These are phyloP conservation scores for Begonia fuchsioides DNA, from an alignment of 306 rosid genomes.

Conservation along the genomic window DNA sequence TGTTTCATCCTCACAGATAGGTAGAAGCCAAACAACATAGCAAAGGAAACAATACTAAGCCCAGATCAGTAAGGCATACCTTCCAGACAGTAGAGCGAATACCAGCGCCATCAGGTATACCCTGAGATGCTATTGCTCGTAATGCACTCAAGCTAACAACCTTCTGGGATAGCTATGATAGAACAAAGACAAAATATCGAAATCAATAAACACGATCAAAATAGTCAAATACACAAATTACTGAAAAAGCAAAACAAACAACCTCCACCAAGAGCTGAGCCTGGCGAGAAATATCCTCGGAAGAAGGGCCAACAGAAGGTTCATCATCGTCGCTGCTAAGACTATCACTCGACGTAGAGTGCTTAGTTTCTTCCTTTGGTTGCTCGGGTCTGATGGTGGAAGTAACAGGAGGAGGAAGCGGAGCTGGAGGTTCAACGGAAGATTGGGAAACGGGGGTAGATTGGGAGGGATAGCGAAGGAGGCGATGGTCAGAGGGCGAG, in stretches of 20 bases:
- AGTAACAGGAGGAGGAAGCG: conserved; percentile 27
- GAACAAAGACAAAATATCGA: neutral
- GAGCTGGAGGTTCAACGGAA: conserved; percentile 30
- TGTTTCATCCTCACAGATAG: no score
- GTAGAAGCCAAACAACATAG: neutral
- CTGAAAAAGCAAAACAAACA: neutral
- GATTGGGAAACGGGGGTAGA: conserved; percentile 10
- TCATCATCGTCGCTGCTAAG: conserved; percentile 12
- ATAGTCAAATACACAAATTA: conserved; percentile 2
- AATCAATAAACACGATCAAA: neutral
- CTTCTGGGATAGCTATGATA: conserved; percentile 59
- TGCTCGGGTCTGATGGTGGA: conserved; percentile 17
- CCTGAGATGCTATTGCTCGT: conserved; percentile 68
- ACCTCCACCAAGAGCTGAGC: conserved; percentile 77
- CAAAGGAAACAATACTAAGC: neutral
- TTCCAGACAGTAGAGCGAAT: conserved; percentile 93
- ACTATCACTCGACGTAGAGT: conserved; percentile 14
- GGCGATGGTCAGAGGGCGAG: conserved; percentile 28
- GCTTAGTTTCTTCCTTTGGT: conserved; percentile 23
- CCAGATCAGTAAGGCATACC: conserved; percentile 17
- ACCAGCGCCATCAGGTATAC: conserved; percentile 82
- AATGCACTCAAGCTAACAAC: conserved; percentile 49
- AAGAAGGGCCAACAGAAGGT: conserved; percentile 26
- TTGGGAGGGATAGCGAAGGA: conserved; percentile 22
- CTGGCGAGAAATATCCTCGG: conserved; percentile 62